Percentiles rank a stretch among this genome's conserved stretches.
These are phyloP conservation scores for Fraxinus cuspidata DNA, from an alignment of 257 asterid species.

Conservation along the genomic window DNA sequence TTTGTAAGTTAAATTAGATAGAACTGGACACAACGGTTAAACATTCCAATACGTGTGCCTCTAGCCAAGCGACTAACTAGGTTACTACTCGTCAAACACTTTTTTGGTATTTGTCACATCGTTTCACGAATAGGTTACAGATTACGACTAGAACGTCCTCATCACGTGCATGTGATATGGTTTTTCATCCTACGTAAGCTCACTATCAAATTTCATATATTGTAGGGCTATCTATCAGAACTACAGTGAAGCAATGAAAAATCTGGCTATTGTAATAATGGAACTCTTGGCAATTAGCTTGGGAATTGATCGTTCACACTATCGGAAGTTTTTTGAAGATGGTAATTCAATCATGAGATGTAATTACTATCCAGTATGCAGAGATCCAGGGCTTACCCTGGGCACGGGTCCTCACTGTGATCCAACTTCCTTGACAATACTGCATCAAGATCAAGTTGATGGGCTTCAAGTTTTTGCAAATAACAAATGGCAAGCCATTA, in stretches of 20 bases:
- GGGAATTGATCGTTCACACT: conserved; percentile 44
- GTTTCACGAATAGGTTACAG: no score
- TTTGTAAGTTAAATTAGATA: no score
- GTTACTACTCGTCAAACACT: no score
- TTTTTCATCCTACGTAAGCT: no score
- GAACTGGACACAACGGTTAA: no score
- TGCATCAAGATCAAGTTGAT: conserved; percentile 62
- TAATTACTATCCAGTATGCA: conserved; percentile 65
- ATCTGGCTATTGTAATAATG: conserved; percentile 42
- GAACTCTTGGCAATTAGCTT: conserved; percentile 60
- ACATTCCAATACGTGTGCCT: no score
- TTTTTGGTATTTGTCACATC: no score
- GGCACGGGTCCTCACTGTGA: conserved; percentile 83
- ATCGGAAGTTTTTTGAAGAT: conserved; percentile 45
- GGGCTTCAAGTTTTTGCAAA: no score
- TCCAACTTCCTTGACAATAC: conserved; percentile 64
- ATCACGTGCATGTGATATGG: no score
- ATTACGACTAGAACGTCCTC: no score
- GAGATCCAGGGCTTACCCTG: conserved; percentile 53
- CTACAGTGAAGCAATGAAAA: conserved; percentile 61
- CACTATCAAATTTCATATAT: not conserved
- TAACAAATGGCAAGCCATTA: no score
- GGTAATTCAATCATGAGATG: conserved; percentile 61
- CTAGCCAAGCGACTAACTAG: no score
- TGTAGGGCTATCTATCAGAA: conserved; percentile 44